Conservation (phyloP, 768 basidiomycete genomes). For the Tephrocybe sp. region DNA sequence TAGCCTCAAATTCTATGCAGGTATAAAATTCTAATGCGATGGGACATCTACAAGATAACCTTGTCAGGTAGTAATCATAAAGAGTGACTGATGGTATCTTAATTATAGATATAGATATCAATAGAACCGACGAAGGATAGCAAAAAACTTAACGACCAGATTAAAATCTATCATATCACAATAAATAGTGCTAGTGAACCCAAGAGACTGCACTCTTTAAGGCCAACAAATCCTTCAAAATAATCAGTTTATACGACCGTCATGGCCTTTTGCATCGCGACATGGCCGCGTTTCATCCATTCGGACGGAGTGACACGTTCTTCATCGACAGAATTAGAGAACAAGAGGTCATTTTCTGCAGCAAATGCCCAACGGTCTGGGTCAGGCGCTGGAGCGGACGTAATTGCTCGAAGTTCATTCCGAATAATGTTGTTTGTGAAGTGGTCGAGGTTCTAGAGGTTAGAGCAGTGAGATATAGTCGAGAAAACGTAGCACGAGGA, state of each 20-base stretch:
- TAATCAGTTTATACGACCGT: slow-evolving; percentile 17
- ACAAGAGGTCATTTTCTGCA: slow-evolving; percentile 56
- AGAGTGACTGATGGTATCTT: too few relatives aligned
- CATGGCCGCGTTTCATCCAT: slow-evolving; percentile 54
- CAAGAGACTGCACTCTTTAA: background rate
- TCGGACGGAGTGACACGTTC: slow-evolving; percentile 52
- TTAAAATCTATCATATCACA: background rate
- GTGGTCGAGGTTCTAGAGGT: slow-evolving; percentile 59
- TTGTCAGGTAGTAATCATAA: too few relatives aligned
- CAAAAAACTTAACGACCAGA: background rate
- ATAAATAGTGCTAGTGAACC: background rate
- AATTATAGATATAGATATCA: too few relatives aligned
- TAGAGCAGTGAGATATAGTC: background rate
- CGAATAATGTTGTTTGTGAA: slow-evolving; percentile 72
- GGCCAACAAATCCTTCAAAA: background rate
- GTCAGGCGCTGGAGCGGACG: slow-evolving; percentile 59
- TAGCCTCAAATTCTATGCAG: too few relatives aligned
- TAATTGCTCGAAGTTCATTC: slow-evolving; percentile 65
- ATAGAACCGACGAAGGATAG: background rate
- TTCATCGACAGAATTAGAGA: slow-evolving; percentile 33
- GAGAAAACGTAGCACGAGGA: slow-evolving; percentile 1
- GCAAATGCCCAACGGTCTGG: slow-evolving; percentile 61
- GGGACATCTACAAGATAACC: too few relatives aligned
- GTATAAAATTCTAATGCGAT: too few relatives aligned
- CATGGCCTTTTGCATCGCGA: slow-evolving; percentile 43